A percentile compares a stretch with the other conserved stretches of the same genome.
Evolutionary conservation across 257 asterid genomes (phyloP).

Genomic region (Plectranthus barbatus): DNA sequence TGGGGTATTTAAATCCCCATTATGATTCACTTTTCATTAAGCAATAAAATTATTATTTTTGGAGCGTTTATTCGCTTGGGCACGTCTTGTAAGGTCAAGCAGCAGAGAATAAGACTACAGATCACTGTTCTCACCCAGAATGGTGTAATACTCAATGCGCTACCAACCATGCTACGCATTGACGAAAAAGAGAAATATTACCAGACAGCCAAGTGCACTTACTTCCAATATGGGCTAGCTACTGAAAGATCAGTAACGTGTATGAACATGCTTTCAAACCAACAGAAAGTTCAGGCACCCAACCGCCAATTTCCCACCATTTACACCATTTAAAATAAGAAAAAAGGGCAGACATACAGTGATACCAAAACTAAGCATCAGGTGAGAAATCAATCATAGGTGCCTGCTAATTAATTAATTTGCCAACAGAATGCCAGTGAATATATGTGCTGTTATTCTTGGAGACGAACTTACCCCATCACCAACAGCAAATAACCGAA

Average conservation of each 20-base stretch:
- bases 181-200: too few species aligned
- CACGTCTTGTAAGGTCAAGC: too few species aligned
- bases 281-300: background rate
- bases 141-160: background rate
- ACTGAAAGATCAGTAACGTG: background rate
- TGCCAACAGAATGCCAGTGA: background rate
- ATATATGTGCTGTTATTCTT: constrained; percentile 4
- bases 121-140: background rate
- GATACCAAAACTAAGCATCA: background rate
- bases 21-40: too few species aligned
- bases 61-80: too few species aligned
- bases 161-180: background rate
- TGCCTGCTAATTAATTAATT: background rate
- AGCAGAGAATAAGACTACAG: background rate
- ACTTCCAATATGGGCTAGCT: background rate
- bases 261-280: background rate
- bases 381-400: background rate
- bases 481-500: constrained; percentile 83
- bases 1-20: too few species aligned
- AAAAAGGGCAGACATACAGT: background rate
- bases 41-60: too few species aligned
- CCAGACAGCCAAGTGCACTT: too few species aligned
- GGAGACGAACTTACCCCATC: constrained; percentile 74
- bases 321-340: background rate
- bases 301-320: background rate